Evolutionary conservation across 2,329 filamentous ascomycete genomes (phyloP), one percentile per base, ranked within the genome.

Genomic region (Chalaropsis thielavioides): DNA sequence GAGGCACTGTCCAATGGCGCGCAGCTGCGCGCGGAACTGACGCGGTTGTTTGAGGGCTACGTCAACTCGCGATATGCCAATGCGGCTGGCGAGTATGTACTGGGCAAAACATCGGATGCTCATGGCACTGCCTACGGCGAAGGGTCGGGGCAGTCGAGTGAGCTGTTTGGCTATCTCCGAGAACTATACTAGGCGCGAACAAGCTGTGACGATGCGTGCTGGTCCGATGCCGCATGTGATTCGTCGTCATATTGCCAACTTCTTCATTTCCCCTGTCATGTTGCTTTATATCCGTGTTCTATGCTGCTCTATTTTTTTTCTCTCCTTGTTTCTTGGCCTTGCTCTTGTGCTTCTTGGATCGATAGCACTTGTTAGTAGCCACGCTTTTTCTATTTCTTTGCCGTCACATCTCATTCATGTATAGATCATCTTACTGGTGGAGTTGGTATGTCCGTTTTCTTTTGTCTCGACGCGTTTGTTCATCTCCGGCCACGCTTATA

Each of bases 21-120:
- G 35, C 76, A 76, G 68, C 76, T 84, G 44, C 80, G 81, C 64
- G 78, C 69, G 24, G 81, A 84, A 69, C 81, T 84, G 78, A 79
- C 76, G 13, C 76, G 77, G 1, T 76, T 78, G 19, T 76, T 75
- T 44, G 74, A 77, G 65, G 73, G 73, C 43, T 77, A 76, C 60
- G 72, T 76, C 3, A 72, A 71, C 0, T 68, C 75, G 43, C 60
- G 72, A 11, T 64, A 63, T 22, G 65, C 62, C 10, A 51, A 31
- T 8, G 56, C 59, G 19, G 66, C 66, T 5, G 51, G 51, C 31
- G 65, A 62, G 4, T 64, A 64, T 46, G 44, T 7, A 27, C 58
- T 59, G 40, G 60, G 63, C 17, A 62, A 58, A 15, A 7, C 54
- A 8, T 24, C 63, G 15, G 66, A 65, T 40, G 11, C 24, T 3